phyloP scores from a whole-genome alignment of 2,329 filamentous ascomycete species.

The Trichoderma sp. region DNA sequence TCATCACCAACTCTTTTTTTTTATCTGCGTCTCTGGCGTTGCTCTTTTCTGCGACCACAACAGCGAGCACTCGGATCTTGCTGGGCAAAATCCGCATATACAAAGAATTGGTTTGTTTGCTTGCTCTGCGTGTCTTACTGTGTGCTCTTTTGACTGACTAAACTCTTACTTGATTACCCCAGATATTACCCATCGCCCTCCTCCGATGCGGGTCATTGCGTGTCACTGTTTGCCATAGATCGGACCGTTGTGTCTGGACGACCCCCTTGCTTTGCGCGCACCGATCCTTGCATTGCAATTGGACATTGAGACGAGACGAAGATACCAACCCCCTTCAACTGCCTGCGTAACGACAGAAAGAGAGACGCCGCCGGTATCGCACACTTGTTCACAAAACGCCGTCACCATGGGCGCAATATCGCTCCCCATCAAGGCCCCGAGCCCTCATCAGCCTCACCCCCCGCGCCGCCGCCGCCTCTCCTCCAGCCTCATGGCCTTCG shows the following conservation, averaged over 20 bases:
- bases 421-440: background rate
- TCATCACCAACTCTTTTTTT: background rate
- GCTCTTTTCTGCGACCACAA: background rate
- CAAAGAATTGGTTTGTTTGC: background rate
- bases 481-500: constrained; percentile 2
- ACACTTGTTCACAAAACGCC: background rate
- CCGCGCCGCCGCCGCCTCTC: constrained; percentile 22
- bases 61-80: background rate
- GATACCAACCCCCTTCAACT: background rate
- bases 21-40: background rate
- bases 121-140: background rate
- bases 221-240: background rate
- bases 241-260: background rate
- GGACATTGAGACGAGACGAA: background rate
- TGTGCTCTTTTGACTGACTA: background rate
- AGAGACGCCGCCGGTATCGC: background rate
- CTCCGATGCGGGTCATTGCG: background rate
- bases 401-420: constrained; percentile 13
- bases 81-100: background rate
- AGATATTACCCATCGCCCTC: background rate
- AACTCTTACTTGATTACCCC: background rate
- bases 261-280: background rate
- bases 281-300: background rate
- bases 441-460: background rate
- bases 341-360: background rate